phyloP scores from a whole-genome alignment of 768 basidiomycete genomes.

The Suillus sp. region DNA sequence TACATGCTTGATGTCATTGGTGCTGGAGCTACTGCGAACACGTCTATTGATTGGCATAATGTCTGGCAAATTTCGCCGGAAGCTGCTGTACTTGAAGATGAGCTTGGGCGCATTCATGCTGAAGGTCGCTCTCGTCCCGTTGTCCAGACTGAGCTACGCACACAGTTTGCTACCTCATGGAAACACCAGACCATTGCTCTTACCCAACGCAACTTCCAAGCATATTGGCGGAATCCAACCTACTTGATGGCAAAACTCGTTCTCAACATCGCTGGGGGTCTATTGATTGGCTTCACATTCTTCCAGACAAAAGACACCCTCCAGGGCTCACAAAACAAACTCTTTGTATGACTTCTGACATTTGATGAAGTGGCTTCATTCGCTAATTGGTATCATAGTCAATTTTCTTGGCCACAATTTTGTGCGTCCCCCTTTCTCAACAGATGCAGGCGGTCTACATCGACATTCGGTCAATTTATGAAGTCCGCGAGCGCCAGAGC shows the following conservation, averaged over 20 bases:
- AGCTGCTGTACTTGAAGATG: constrained; percentile 32
- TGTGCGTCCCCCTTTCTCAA: constrained; percentile 54
- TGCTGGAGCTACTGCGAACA: constrained; percentile 66
- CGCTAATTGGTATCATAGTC: constrained; percentile 34
- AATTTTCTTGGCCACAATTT: constrained; percentile 58
- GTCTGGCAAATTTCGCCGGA: constrained; percentile 61
- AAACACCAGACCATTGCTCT: constrained; percentile 47
- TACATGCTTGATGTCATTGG: constrained; percentile 75
- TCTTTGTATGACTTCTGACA: constrained; percentile 50
- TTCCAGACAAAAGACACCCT: constrained; percentile 54
- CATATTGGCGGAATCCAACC: constrained; percentile 59
- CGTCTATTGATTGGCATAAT: constrained; percentile 57
- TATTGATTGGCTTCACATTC: constrained; percentile 66
- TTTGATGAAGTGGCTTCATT: constrained; percentile 1
- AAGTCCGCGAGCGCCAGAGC: constrained; percentile 65
- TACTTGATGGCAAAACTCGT: constrained; percentile 62
- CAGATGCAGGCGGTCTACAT: constrained; percentile 68
- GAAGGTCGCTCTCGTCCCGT: constrained; percentile 47
- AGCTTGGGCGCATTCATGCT: constrained; percentile 49
- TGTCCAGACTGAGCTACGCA: constrained; percentile 38
- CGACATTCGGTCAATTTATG: constrained; percentile 59
- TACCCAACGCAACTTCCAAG: constrained; percentile 44
- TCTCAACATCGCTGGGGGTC: constrained; percentile 53
- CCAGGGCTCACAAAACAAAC: constrained; percentile 64
- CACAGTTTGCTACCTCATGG: constrained; percentile 59